These are phyloP conservation scores for Aspergillus cejpii DNA, from an alignment of 2,329 filamentous ascomycete species.

Conservation along the genomic window DNA sequence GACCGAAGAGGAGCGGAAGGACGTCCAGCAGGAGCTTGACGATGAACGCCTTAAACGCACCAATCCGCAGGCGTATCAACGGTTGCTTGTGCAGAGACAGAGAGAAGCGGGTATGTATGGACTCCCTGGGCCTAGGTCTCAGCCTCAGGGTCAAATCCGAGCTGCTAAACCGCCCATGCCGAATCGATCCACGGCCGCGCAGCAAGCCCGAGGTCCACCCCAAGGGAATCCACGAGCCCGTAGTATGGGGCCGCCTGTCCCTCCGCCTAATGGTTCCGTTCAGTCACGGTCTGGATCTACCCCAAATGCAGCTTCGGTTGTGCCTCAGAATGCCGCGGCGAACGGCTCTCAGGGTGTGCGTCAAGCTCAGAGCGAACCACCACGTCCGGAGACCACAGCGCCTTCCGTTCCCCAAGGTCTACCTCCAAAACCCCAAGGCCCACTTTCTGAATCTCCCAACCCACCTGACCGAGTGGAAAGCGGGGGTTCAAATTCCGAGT, in stretches of 20 bases:
- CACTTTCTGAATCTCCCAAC: not conserved
- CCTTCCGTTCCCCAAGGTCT: not conserved
- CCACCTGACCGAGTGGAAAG: not conserved
- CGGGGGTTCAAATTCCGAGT: not conserved
- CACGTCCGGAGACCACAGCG: not conserved
- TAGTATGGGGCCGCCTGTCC: not conserved
- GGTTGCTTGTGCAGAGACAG: conserved; percentile 18
- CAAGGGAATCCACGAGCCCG: not conserved
- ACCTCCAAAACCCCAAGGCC: not conserved
- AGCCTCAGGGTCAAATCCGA: not conserved
- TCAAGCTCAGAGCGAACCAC: not conserved
- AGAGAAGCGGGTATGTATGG: not conserved
- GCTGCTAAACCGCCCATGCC: not conserved
- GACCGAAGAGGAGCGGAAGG: conserved; percentile 54
- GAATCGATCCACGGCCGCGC: not conserved
- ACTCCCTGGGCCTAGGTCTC: not conserved
- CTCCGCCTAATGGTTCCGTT: conserved; percentile 6
- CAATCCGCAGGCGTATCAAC: conserved; percentile 31
- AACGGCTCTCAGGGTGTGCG: not conserved
- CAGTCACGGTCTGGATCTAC: not conserved
- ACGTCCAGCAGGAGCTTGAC: conserved; percentile 45
- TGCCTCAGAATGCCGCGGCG: not conserved
- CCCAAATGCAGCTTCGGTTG: not conserved
- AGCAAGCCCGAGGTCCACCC: not conserved
- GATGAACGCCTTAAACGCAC: conserved; percentile 38